Conservation (phyloP, 2,329 filamentous ascomycete species). For the Talaromyces funiculosus region DNA sequence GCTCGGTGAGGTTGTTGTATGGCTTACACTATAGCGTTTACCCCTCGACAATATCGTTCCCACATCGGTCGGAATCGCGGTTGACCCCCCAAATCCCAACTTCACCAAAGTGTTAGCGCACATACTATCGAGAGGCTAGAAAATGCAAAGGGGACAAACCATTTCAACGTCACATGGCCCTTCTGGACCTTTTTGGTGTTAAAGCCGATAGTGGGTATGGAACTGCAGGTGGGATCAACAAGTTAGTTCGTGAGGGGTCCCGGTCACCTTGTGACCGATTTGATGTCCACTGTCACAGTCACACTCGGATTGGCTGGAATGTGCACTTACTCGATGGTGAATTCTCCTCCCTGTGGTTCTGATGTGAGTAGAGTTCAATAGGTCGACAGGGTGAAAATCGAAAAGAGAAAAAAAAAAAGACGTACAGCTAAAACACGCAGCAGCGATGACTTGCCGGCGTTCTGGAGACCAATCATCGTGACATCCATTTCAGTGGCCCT, state of each 20-base stretch:
- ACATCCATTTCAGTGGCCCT: conserved; percentile 99
- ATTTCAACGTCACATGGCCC: conserved; percentile 96
- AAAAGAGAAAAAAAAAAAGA: conserved; percentile 13
- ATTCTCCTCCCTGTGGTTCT: conserved; percentile 78
- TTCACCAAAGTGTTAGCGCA: conserved; percentile 25
- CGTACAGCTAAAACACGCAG: conserved; percentile 91
- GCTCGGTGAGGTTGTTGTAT: background rate
- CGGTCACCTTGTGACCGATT: background rate
- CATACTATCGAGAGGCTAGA: background rate
- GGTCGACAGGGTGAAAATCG: background rate
- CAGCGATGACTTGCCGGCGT: conserved; percentile 94
- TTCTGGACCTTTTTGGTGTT: conserved; percentile 99
- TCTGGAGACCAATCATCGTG: conserved; percentile 97
- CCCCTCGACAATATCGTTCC: conserved; percentile 96
- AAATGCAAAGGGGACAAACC: conserved; percentile 48
- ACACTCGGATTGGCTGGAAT: background rate
- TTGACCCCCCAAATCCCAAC: conserved; percentile 96
- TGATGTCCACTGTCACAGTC: background rate
- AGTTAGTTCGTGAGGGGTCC: conserved; percentile 9
- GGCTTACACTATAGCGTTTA: conserved; percentile 84
- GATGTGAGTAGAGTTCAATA: background rate
- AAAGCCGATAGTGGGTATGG: conserved; percentile 96
- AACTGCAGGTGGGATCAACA: conserved; percentile 52
- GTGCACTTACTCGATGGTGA: conserved; percentile 87
- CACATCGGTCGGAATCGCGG: conserved; percentile 97